Base-by-base conservation (phyloP, 1,284 basidiomycete species). In the Puccinia novopanici region DNA sequence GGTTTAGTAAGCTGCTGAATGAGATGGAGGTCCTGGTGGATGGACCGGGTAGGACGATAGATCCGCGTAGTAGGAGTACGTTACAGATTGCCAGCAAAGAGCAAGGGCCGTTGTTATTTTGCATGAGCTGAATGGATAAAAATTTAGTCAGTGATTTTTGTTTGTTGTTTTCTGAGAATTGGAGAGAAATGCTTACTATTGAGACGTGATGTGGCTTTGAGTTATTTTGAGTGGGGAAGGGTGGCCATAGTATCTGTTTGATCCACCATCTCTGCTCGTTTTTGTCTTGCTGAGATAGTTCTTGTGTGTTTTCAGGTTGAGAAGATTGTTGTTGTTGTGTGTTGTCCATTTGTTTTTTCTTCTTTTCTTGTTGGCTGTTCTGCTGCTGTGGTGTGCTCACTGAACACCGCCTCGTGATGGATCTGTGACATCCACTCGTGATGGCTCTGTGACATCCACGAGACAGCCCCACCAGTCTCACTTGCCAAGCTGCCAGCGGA, bases 11-110 rank as follows among this genome's bases (percentile, higher is more conserved):
- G 82, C 92, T 91, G 82, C 92, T 91, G 86, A 95, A 96, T 24
- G 92, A 92, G 34, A 94, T 93, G 12, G 89, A 90, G 12, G 84
- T 81, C 85, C 91, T 91, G 75, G 88, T 88, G 42, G 86, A 88
- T 0, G 90, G 92, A 83, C 75, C 75, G 27, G 89, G 87, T 82
- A 95, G 91, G 77, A 89, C 86, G 81, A 94, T 92, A 82, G 92
- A 88, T 63, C 91, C 91, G 48, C 92, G 89, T 2, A 95, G 87
- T 81, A 94, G 90, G 34, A 94, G 89, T 71, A 94, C 92, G 84
- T 95, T 95, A 86, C 92, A 93, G 82, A 94, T 91, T 15, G 93
- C 93, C 83, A 96, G 92, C 82, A 96, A 91, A 0, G 93, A 94
- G 85, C 94, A 97, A 9, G 93, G 94, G 0, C 87, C 87, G 73